Evolutionary conservation across 805 yeast species (phyloP).

Genomic region (Hanseniaspora jakobsenii): DNA sequence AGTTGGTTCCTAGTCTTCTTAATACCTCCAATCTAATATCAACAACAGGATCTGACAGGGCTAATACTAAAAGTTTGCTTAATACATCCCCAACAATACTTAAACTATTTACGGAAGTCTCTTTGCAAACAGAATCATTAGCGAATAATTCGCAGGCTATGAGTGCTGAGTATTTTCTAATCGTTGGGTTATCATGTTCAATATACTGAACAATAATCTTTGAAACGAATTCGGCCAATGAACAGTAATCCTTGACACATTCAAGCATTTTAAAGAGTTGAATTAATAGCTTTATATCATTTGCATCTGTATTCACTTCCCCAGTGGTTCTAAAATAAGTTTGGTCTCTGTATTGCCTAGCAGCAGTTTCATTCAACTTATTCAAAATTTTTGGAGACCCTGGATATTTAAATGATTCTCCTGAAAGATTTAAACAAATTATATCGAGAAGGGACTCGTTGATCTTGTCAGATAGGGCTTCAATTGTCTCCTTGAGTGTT

Average conservation of each 20-base stretch:
- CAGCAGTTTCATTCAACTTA: constrained; percentile 50
- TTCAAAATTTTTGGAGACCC: constrained; percentile 65
- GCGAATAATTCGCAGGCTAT: constrained; percentile 68
- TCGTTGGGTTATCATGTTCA: constrained; percentile 66
- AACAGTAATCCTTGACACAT: constrained; percentile 60
- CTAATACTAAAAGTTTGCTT: constrained; percentile 64
- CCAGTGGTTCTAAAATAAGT: constrained; percentile 63
- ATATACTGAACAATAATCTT: constrained; percentile 73
- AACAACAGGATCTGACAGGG: constrained; percentile 77
- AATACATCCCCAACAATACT: constrained; percentile 76
- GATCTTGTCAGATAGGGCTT: constrained; percentile 64
- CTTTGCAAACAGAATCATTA: constrained; percentile 72
- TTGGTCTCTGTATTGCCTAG: constrained; percentile 64
- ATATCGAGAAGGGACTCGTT: constrained; percentile 59
- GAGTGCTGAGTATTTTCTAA: constrained; percentile 72
- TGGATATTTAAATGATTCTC: constrained; percentile 68
- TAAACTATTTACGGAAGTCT: constrained; percentile 68
- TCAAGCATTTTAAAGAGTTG: constrained; percentile 72
- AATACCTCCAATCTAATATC: constrained; percentile 77
- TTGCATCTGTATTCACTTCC: constrained; percentile 32
- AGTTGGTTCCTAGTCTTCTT: constrained; percentile 54
- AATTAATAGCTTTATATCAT: constrained; percentile 44
- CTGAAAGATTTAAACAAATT: constrained; percentile 65
- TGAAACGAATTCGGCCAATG: constrained; percentile 77
- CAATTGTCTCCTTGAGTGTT: constrained; percentile 57